A percentile compares a stretch with the other conserved stretches of the same genome.
Evolutionary conservation across 495 filamentous ascomycete species (phyloP).

Genomic region (Trichoderma gamsii): DNA sequence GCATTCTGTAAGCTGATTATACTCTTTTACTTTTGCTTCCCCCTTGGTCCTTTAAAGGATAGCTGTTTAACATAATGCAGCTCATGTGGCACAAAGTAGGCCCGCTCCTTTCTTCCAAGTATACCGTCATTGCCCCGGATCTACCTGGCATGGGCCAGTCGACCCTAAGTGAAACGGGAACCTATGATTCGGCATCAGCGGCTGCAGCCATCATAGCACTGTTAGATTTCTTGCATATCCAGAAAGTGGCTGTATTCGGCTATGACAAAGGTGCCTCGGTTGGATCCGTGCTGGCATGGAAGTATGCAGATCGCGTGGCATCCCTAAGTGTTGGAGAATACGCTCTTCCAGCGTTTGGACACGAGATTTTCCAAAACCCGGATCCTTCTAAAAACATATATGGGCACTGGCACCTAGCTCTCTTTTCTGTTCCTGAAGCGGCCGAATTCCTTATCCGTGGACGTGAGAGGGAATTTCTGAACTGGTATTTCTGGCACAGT

Average conservation of each 20-base stretch:
- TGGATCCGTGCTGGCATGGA: slow-evolving; percentile 30
- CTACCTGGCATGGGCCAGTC: slow-evolving; percentile 3
- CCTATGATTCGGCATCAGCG: neutral
- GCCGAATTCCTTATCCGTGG: slow-evolving; percentile 38
- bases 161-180: neutral
- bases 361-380: slow-evolving; percentile 24
- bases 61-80: neutral
- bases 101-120: neutral
- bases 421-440: slow-evolving; percentile 39
- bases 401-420: slow-evolving; percentile 38
- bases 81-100: slow-evolving; percentile 9
- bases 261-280: slow-evolving; percentile 41
- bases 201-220: neutral
- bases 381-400: slow-evolving; percentile 31
- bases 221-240: neutral
- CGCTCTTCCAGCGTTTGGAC: slow-evolving; percentile 34
- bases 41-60: no score
- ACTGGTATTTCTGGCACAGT: slow-evolving; percentile 40
- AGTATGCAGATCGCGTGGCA: slow-evolving; percentile 26
- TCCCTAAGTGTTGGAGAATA: slow-evolving; percentile 33
- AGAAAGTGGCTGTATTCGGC: slow-evolving; percentile 13
- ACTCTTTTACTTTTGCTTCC: no score
- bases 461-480: slow-evolving; percentile 33
- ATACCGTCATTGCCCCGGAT: neutral
- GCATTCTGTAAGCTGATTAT: neutral